phyloP scores from a whole-genome alignment of 1,284 basidiomycete species.

The Sphagnurus paluster region DNA sequence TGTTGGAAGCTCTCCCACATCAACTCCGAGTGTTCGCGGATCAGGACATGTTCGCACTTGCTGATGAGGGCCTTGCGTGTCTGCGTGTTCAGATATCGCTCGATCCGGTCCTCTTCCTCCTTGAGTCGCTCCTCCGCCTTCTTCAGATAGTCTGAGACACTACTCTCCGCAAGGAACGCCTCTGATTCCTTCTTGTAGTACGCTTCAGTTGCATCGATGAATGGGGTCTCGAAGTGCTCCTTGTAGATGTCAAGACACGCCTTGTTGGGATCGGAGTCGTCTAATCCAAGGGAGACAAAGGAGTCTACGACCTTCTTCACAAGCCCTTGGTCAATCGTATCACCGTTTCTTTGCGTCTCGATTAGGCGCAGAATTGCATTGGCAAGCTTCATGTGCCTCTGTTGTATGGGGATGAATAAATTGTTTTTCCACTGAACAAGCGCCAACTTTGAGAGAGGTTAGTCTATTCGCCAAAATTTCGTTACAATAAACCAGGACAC shows the following conservation, averaged over 20 bases:
- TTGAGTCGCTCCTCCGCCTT: conserved; percentile 91
- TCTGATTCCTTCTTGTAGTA: conserved; percentile 91
- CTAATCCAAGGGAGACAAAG: conserved; percentile 93
- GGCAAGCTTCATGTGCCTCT: conserved; percentile 77
- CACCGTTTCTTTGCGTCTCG: conserved; percentile 92
- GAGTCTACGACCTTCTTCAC: conserved; percentile 97
- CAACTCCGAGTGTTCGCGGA: conserved; percentile 75
- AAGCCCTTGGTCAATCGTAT: conserved; percentile 91
- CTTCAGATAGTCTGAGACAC: conserved; percentile 96
- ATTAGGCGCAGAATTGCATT: conserved; percentile 88
- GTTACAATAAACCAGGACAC: conserved; percentile 28
- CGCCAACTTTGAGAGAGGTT: conserved; percentile 65
- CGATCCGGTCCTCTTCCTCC: conserved; percentile 96
- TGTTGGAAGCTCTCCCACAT: conserved; percentile 91
- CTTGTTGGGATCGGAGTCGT: conserved; percentile 84
- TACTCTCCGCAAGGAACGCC: conserved; percentile 87
- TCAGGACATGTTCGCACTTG: conserved; percentile 86
- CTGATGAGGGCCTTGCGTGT: conserved; percentile 79
- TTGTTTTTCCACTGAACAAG: conserved; percentile 94
- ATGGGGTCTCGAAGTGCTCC: conserved; percentile 82
- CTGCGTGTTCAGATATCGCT: conserved; percentile 88
- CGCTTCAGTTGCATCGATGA: conserved; percentile 80
- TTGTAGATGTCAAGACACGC: conserved; percentile 88
- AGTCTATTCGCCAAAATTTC: background rate
- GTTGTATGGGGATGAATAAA: conserved; percentile 89